phyloP scores from a whole-genome alignment of 2,329 filamentous ascomycete species.

The Sporothrix luriei region DNA sequence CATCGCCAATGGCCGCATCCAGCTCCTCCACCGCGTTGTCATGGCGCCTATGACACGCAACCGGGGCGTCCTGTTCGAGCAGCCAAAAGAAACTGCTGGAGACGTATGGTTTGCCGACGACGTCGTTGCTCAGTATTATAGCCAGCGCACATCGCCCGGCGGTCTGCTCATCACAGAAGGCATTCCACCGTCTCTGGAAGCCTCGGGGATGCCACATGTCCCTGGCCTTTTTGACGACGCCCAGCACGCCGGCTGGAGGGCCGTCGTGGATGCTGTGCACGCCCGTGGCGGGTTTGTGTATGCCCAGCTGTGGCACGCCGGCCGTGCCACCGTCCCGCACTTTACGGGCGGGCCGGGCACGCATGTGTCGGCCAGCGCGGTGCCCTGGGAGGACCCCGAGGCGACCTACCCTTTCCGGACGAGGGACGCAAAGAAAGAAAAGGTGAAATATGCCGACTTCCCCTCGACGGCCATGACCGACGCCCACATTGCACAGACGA shows the following conservation, averaged over 20 bases:
- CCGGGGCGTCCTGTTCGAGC: slow-evolving; percentile 24
- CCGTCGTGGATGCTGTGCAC: slow-evolving; percentile 30
- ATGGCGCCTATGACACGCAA: slow-evolving; percentile 38
- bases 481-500: slow-evolving; percentile 47
- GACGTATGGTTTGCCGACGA: slow-evolving; percentile 27
- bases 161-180: slow-evolving; percentile 31
- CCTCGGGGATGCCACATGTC: slow-evolving; percentile 23
- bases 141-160: slow-evolving; percentile 28
- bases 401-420: slow-evolving; percentile 40
- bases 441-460: slow-evolving; percentile 41
- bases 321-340: slow-evolving; percentile 37
- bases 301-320: slow-evolving; percentile 55
- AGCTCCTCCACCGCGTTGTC: slow-evolving; percentile 54
- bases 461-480: slow-evolving; percentile 50
- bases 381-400: slow-evolving; percentile 37
- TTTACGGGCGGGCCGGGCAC: slow-evolving; percentile 17
- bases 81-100: neutral
- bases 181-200: slow-evolving; percentile 24
- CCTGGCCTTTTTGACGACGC: slow-evolving; percentile 26
- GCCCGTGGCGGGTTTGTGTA: slow-evolving; percentile 25
- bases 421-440: slow-evolving; percentile 40
- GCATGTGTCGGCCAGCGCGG: slow-evolving; percentile 18
- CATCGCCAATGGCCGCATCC: slow-evolving; percentile 30
- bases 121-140: slow-evolving; percentile 25
- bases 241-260: slow-evolving; percentile 27